Evolutionary conservation across 2,329 filamentous ascomycete genomes (phyloP), one percentile per base, ranked within the genome.

Genomic region (Didymella sp.): DNA sequence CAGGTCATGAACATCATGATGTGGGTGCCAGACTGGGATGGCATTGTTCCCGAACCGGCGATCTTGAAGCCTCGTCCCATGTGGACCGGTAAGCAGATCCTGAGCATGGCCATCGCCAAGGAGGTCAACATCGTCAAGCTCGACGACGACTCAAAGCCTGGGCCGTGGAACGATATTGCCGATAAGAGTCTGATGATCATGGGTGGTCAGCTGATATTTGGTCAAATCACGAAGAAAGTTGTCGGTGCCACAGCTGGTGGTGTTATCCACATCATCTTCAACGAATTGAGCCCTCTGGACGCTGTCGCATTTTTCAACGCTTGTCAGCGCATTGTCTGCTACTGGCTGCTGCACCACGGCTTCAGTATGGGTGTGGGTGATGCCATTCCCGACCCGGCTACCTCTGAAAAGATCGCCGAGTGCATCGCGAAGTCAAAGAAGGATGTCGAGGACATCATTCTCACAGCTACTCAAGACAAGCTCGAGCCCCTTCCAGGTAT

Each of bases 321-420:
- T 64, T 89, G 91, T 54, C 96, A 99, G 78, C 89, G 92, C 50
- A 92, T 98, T 52, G 90, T 98, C 67, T 96, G 94, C 73, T 96
- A 98, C 79, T 99, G 95, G 95, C 86, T 99, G 38, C 81, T 98
- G 35, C 94, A 99, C 77, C 90, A 96, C 68, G 95, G 95, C 47
- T 95, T 96, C 83, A 97, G 92, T 78, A 97, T 99, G 64, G 95
- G 95, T 79, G 96, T 99, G 68, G 96, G 95, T 80, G 95, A 99
- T 75, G 98, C 95, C 1, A 94, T 99, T 71, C 96, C 95, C 5
- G 93, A 98, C 74, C 87, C 87, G 61, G 79, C 81, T 17, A 98
- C 94, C 3, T 96, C 96, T 56, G 84, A 88, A 52, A 89, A 89
- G 77, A 92, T 99, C 50, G 89, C 96, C 71, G 84, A 85, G 6